Base-by-base conservation (phyloP, 805 yeast species). In the Candida andamanensis region DNA sequence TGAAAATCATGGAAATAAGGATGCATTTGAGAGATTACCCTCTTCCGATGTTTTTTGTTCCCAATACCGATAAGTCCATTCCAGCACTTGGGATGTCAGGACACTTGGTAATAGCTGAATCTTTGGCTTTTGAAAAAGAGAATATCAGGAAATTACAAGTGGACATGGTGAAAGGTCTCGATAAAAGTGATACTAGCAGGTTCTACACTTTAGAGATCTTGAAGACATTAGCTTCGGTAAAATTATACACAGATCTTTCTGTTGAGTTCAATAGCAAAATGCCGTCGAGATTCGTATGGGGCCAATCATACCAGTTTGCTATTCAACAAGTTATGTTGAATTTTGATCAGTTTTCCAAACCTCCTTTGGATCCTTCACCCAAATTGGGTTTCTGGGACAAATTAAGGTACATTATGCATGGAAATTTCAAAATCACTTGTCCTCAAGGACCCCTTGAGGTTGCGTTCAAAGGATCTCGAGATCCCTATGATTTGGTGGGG, bases 371-470 rank as follows among this genome's bases (percentile, higher is more conserved):
- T 52, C 89, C 89, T 0, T 85, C 95, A 2, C 72, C 76, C 3
- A 82, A 81, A 44, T 59, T 86, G 10, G 97, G 97, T 1, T 79
- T 87, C 44, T 89, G 97, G 97, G 97, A 89, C 56, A 90, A 87
- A 52, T 56, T 86, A 17, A 62, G 95, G 30, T 68, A 78, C 17
- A 66, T 81, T 11, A 60, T 86, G 45, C 97, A 89, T 59, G 95
- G 95, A 0, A 70, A 74, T 13, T 56, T 80, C 32, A 56, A 54
- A 2, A 65, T 86, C 34, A 28, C 26, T n/a, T 41, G 46, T 36
- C 3, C 10, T 5, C 25, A 35, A 11, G 43, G 46, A 7, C 41
- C 43, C 13, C 63, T 83, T 26, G 72, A 76, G 35, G 69, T 81
- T 5, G 68, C 76, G 2, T 62, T 81, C 46, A 83, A 85, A 49